These are phyloP conservation scores for Trametes polyzona DNA, from an alignment of 1,284 basidiomycete genomes.

Conservation along the genomic window DNA sequence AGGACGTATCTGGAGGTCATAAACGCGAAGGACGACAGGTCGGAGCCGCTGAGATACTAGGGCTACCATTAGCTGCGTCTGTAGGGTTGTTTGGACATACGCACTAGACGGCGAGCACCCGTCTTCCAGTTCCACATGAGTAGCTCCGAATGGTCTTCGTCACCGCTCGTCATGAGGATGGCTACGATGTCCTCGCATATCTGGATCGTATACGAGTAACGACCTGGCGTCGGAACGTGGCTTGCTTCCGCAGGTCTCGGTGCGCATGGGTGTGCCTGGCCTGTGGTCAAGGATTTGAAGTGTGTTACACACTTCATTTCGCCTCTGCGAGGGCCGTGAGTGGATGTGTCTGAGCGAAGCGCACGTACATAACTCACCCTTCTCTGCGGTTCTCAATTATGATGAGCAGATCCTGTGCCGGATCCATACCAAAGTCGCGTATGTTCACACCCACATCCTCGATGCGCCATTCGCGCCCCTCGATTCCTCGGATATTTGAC, in stretches of 20 bases:
- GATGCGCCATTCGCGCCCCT: slow-evolving; percentile 52
- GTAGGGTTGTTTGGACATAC: slow-evolving; percentile 21
- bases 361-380: slow-evolving; percentile 7
- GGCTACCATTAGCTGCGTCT: slow-evolving; percentile 1
- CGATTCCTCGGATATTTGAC: slow-evolving; percentile 49
- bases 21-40: slow-evolving; percentile 50
- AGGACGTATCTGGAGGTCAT: slow-evolving; percentile 47
- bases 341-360: neutral
- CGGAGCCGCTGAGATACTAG: slow-evolving; percentile 31
- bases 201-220: slow-evolving; percentile 48
- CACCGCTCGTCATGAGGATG: slow-evolving; percentile 44
- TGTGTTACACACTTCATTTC: slow-evolving; percentile 40
- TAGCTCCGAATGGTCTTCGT: slow-evolving; percentile 45
- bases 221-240: slow-evolving; percentile 24
- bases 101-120: slow-evolving; percentile 49
- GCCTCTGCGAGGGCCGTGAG: neutral
- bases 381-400: slow-evolving; percentile 43
- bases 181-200: slow-evolving; percentile 52
- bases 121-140: slow-evolving; percentile 69
- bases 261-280: slow-evolving; percentile 49
- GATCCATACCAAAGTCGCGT: slow-evolving; percentile 67
- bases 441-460: slow-evolving; percentile 43
- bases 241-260: slow-evolving; percentile 38
- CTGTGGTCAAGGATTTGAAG: slow-evolving; percentile 51
- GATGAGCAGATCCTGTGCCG: slow-evolving; percentile 62